These are phyloP conservation scores for Fusarium neocosmosporiellum DNA, from an alignment of 2,329 filamentous ascomycete species.

Conservation along the genomic window DNA sequence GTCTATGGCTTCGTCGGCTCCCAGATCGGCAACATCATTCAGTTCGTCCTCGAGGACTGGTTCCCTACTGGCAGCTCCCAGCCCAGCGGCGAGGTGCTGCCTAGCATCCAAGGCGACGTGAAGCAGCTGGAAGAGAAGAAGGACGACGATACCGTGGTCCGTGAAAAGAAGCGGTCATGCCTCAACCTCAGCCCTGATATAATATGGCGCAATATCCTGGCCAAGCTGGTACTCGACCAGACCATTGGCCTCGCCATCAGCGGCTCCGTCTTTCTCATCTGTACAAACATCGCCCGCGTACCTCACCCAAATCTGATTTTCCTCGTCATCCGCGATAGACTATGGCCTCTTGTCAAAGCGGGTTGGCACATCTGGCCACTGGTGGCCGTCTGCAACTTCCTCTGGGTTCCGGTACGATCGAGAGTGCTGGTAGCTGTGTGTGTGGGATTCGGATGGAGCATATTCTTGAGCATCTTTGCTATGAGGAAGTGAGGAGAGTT, in stretches of 20 bases:
- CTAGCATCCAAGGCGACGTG: conserved; percentile 29
- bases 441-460: conserved; percentile 52
- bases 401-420: conserved; percentile 51
- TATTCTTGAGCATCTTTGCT: conserved; percentile 51
- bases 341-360: conserved; percentile 47
- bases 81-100: conserved; percentile 32
- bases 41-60: conserved; percentile 49
- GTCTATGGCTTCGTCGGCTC: conserved; percentile 50
- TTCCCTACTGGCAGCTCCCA: conserved; percentile 46
- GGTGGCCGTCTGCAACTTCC: conserved; percentile 50
- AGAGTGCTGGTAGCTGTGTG: conserved; percentile 50
- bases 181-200: conserved; percentile 41
- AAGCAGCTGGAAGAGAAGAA: conserved; percentile 38
- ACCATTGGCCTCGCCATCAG: conserved; percentile 50
- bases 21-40: conserved; percentile 50
- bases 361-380: conserved; percentile 53
- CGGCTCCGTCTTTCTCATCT: conserved; percentile 49
- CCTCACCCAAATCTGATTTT: conserved; percentile 38
- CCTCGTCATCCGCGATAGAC: conserved; percentile 42
- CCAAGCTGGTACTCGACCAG: conserved; percentile 51
- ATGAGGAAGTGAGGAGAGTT: conserved; percentile 31
- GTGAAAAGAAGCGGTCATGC: conserved; percentile 15
- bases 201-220: conserved; percentile 50
- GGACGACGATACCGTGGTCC: conserved; percentile 28
- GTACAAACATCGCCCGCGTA: conserved; percentile 50